These are phyloP conservation scores for Pterocarpus macrocarpus DNA, from an alignment of 306 rosid genomes.

Conservation along the genomic window DNA sequence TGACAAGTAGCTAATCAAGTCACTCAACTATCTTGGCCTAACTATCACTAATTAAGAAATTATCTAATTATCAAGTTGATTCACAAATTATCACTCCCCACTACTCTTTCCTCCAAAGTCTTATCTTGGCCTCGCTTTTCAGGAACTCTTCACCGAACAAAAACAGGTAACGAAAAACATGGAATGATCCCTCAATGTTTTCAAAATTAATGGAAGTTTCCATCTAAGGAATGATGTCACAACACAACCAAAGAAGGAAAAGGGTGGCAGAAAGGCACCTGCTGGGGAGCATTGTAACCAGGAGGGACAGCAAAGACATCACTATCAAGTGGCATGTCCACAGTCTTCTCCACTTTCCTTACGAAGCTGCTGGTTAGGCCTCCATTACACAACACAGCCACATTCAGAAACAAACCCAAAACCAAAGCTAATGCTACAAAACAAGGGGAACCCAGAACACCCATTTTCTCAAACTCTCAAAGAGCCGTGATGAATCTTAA, in stretches of 20 bases:
- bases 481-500: conserved; percentile 32
- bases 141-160: conserved; percentile 1
- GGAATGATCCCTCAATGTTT: neutral
- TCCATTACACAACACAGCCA: conserved; percentile 56
- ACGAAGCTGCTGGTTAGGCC: conserved; percentile 61
- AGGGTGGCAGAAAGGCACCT: conserved; percentile 41
- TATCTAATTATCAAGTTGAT: neutral
- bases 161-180: neutral
- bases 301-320: conserved; percentile 63
- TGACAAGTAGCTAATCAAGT: neutral
- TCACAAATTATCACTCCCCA: neutral
- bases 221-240: neutral
- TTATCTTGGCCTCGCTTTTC: neutral
- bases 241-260: neutral
- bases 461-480: conserved; percentile 52
- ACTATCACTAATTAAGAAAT: too few relatives aligned
- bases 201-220: too few relatives aligned
- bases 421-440: conserved; percentile 11
- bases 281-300: conserved; percentile 73
- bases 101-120: neutral
- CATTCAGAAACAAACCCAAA: conserved; percentile 42
- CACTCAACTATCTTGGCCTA: too few relatives aligned
- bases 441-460: conserved; percentile 35
- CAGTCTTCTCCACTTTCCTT: conserved; percentile 49
- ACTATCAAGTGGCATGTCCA: conserved; percentile 65